Evolutionary conservation across 208 protist species (phyloP), one percentile per base, ranked within the genome.

Genomic region (Polymyxa betae): DNA sequence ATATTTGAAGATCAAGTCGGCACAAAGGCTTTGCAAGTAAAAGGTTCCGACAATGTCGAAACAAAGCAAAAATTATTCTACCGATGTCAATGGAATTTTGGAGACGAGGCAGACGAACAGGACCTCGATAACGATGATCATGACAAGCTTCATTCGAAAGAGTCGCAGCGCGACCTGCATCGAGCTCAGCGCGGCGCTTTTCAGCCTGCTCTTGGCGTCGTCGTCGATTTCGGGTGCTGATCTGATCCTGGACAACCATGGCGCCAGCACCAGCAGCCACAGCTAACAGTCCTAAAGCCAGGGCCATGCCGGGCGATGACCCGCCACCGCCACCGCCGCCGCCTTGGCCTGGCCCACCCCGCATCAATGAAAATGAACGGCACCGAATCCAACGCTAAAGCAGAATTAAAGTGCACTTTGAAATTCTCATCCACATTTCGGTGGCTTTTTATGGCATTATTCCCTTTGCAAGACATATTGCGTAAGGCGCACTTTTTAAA

Each of bases 211-310:
- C 72, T 12, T 82, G 16, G 72, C 72, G 72, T 38, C 72, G 49
- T 24, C 49, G 24, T 24, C 24, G 49, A 60, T 82, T n/a, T n/a
- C n/a, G n/a, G n/a, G 16, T 82, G 12, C 72, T 35, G 35, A 12
- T 82, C 72, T 16, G 16, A 16, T 66, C 54, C 54, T 66, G 54
- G 35, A 35, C 72, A 43, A 82, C 40, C 72, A 82, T 5, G 72
- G 72, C 72, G 72, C 16, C 40, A 60, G 12, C 49, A 43, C 72
- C 72, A 35, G 72, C 72, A 20, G 72, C 72, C n/a, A 82, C 16
- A 5, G 72, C 72, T 5, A 82, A 5, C 72, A 35, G 5, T 20
- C 72, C 72, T n/a, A 82, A 35, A 5, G 72, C 40, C n/a, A n/a
- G n/a, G n/a, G n/a, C n/a, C n/a, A n/a, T n/a, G n/a, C n/a, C n/a